These are phyloP conservation scores for Eutypa lata DNA, from an alignment of 2,329 filamentous ascomycete species.

Conservation along the genomic window DNA sequence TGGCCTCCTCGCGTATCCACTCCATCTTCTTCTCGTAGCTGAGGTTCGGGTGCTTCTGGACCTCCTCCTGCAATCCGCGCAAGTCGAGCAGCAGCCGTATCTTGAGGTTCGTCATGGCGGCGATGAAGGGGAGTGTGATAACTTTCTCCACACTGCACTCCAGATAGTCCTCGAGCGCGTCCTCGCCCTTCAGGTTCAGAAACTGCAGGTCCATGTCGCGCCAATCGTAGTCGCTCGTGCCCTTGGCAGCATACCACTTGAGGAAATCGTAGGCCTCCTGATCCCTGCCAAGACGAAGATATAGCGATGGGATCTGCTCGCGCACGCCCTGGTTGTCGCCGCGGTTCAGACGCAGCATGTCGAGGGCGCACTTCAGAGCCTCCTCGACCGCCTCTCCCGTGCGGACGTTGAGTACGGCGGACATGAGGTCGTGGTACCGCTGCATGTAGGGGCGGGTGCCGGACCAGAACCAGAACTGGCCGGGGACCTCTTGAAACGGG, in stretches of 20 bases:
- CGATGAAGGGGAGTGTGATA: conserved; percentile 5
- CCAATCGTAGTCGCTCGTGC: conserved; percentile 33
- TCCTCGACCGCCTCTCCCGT: conserved; percentile 13
- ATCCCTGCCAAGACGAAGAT: conserved; percentile 17
- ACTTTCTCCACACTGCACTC: neutral
- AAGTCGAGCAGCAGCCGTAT: conserved; percentile 15
- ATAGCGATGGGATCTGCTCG: conserved; percentile 13
- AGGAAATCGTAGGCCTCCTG: conserved; percentile 24
- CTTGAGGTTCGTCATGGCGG: conserved; percentile 15
- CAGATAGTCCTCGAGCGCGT: conserved; percentile 51
- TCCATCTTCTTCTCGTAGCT: conserved; percentile 16
- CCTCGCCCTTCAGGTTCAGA: conserved; percentile 61
- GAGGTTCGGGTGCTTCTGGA: conserved; percentile 3
- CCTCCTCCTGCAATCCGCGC: conserved; percentile 6
- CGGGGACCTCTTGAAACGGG: conserved; percentile 6
- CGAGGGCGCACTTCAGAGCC: conserved; percentile 10
- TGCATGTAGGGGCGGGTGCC: conserved; percentile 13
- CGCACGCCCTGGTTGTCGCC: conserved; percentile 16
- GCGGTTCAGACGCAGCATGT: conserved; percentile 13
- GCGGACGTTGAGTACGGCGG: conserved; percentile 11
- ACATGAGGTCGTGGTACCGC: conserved; percentile 6
- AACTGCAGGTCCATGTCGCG: conserved; percentile 41
- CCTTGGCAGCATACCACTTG: conserved; percentile 14
- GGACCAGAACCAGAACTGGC: conserved; percentile 3
- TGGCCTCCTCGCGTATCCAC: conserved; percentile 15